phyloP scores from a whole-genome alignment of 2,329 filamentous ascomycete genomes.

The Cadophora sp. region DNA sequence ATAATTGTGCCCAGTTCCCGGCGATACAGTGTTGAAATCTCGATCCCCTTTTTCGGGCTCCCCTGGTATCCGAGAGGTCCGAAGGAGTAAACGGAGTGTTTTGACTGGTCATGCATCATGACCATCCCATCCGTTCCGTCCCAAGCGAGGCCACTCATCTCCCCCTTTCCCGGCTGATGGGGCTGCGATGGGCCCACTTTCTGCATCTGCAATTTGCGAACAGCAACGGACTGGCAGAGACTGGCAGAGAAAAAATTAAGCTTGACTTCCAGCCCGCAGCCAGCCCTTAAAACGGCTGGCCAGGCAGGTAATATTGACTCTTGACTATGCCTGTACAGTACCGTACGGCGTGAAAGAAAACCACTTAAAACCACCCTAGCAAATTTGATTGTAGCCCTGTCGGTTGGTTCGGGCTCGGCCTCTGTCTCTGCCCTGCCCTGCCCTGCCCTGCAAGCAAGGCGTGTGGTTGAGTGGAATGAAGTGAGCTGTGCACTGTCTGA shows the following conservation, averaged over 20 bases:
- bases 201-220: constrained; percentile 6
- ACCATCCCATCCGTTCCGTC: constrained; percentile 2
- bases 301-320: no score
- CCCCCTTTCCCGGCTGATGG: not conserved
- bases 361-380: not conserved
- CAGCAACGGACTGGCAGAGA: not conserved
- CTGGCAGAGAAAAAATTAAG: not conserved
- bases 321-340: not conserved
- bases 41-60: not conserved
- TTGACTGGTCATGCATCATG: constrained; percentile 2
- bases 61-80: constrained; percentile 1
- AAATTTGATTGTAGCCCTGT: not conserved
- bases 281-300: not conserved
- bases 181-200: not conserved
- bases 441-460: not conserved
- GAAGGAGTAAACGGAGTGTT: constrained; percentile 3
- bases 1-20: not conserved
- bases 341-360: no score
- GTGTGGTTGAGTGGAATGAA: not conserved
- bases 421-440: not conserved
- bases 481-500: not conserved
- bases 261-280: not conserved
- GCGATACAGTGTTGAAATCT: not conserved
- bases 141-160: not conserved
- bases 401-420: constrained; percentile 4